Base-by-base conservation (phyloP, 306 rosid genomes). In the Hippophae gyantsensis region DNA sequence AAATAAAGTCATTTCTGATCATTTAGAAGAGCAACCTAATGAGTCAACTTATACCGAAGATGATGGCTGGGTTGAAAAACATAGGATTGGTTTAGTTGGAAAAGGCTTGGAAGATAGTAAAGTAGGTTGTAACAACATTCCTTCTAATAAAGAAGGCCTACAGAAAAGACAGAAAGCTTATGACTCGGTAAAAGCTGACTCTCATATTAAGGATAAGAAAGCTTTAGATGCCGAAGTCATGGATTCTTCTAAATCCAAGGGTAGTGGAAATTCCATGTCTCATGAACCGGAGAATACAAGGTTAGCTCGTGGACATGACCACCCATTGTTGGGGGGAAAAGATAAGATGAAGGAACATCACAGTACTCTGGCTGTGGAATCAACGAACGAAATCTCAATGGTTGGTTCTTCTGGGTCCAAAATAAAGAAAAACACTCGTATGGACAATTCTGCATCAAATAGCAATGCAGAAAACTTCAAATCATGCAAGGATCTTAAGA, bases 281-380 rank as follows among this genome's bases (percentile, higher is more conserved):
- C 63, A 71, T 51, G 93, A 81, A 55, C 81, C 63, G 68, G 92
- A 54, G 38, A 32, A 32, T 50, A 18, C 57, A 11, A 23, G 79
- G 70, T 68, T 76, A 68, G 68, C 67, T 56, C 72, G 65, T 38
- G 76, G 79, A 43, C 71, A 70, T 68, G 97, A 88, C 58, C 64
- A 56, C 74, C 69, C 71, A 44, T 40, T 68, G 52, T 71, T 58
- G 2, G 85, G 69, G 46, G 83, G 75, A n/a, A 88, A 88, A 76
- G 79, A 78, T 74, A 88, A 82, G 67, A 64, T 70, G 47, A 87
- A 83, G 76, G 94, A 79, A 62, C 74, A 72, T 72, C 77, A 67
- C 54, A 71, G 78, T 64, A 66, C 78, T 32, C 0, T 52, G 40
- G 72, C 62, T 63, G 61, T 60, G 9, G 87, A 83, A 62, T 76